Conservation (phyloP, 768 basidiomycete species). For the Lyophyllum semitale region DNA sequence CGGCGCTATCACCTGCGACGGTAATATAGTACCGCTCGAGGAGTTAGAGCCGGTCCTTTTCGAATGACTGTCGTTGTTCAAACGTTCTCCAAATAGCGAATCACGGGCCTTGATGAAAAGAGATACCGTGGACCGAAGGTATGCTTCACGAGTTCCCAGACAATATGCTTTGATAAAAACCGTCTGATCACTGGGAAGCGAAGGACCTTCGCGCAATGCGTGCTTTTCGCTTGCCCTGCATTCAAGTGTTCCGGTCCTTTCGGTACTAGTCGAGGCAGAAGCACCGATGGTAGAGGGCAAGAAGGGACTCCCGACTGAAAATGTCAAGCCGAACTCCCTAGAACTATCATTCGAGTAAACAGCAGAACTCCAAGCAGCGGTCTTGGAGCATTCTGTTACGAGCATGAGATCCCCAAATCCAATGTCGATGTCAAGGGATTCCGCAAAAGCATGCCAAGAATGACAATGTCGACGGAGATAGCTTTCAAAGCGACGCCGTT, state of each 20-base stretch:
- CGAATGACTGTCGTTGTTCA: background rate
- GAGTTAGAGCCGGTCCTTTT: background rate
- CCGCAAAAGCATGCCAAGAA: constrained; percentile 17
- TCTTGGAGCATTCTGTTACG: constrained; percentile 19
- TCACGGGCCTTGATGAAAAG: constrained; percentile 1
- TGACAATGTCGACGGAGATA: constrained; percentile 10
- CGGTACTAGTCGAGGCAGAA: background rate
- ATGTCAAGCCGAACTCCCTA: constrained; percentile 13
- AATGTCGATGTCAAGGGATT: background rate
- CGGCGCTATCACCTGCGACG: background rate
- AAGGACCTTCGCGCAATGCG: background rate
- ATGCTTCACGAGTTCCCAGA: constrained; percentile 6
- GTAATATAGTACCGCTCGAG: background rate
- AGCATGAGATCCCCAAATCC: constrained; percentile 19
- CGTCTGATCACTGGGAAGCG: constrained; percentile 11
- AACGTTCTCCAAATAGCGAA: background rate
- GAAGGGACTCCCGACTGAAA: constrained; percentile 8
- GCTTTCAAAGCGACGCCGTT: constrained; percentile 1
- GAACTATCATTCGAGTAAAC: constrained; percentile 15
- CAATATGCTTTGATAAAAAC: constrained; percentile 18
- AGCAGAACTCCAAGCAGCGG: constrained; percentile 17
- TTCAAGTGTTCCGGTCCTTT: constrained; percentile 8
- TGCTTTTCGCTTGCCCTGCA: constrained; percentile 6
- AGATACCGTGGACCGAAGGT: background rate
- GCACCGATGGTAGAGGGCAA: background rate